Evolutionary conservation across 768 basidiomycete genomes (phyloP), one percentile per base, ranked within the genome.

Genomic region (Mycena kentingensis): DNA sequence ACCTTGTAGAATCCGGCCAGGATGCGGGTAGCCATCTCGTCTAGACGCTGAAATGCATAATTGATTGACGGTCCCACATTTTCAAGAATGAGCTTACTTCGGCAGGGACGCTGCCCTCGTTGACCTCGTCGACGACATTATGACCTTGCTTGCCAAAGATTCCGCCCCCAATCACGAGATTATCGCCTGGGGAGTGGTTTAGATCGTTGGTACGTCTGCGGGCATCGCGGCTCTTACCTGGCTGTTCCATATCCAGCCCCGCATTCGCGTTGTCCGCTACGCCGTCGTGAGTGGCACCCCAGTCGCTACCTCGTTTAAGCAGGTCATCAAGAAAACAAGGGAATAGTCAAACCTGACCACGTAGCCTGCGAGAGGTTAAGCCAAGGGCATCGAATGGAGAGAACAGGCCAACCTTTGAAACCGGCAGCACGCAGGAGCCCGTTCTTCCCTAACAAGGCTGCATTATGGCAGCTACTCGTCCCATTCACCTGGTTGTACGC

Each of bases 291-390:
- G 56, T 60, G 16, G 59, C 59, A 22, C 60, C 62, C 62, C 62
- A 63, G 42, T 63, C 62, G 22, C 57, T 81, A 73, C 5, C 77
- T 78, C 3, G 74, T 85, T 84, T 55, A 83, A 64, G 37, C 77
- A 72, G 58, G 83, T 84, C 53, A 75, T 78, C 10, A 72, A 73
- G 52, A 77, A 77, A 80, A 83, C 82, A 7, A 82, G 71, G 2
- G 74, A 72, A 18, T 73, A 65, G 2, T 80, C 79, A 43, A 73
- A 76, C n/a, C 49, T 51, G 18, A 55, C 45, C 3, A 59, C 49
- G 24, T 46, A 54, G 16, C 52, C 52, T 53, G 15, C 6, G 13
- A 2, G 8, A 45, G 28, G 15, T 32, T 15, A 18, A 18, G 24
- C 1, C 5, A 8, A 21, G 10, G 3, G 22, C 15, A 4, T 24